phyloP scores from a whole-genome alignment of 768 basidiomycete species.

The Leccinum disarticulatum region DNA sequence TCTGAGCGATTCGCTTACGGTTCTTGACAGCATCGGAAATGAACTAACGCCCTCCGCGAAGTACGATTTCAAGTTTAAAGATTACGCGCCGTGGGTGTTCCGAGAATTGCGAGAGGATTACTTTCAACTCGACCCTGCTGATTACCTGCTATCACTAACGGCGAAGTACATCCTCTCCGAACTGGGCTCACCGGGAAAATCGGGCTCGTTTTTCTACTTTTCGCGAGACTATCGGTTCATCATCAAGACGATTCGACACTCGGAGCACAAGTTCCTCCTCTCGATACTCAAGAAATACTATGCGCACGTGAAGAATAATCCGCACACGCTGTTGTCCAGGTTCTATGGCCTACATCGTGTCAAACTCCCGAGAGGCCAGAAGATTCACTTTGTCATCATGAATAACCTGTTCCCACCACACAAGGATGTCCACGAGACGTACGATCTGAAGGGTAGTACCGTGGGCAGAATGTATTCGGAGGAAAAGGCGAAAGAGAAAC shows the following conservation, averaged over 20 bases:
- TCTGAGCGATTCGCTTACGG: not conserved
- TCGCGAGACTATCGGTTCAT: constrained; percentile 98
- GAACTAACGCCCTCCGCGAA: constrained; percentile 96
- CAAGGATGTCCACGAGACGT: constrained; percentile 96
- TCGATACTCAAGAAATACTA: constrained; percentile 83
- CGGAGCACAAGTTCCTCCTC: constrained; percentile 92
- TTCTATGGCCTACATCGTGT: constrained; percentile 98
- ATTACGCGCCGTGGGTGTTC: constrained; percentile 98
- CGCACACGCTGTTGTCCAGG: constrained; percentile 88
- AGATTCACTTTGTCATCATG: constrained; percentile 99
- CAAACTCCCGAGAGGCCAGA: constrained; percentile 88
- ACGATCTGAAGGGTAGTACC: constrained; percentile 94
- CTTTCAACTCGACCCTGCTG: constrained; percentile 95
- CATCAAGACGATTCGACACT: constrained; percentile 97
- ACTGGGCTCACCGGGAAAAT: constrained; percentile 96
- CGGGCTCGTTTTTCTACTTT: constrained; percentile 99
- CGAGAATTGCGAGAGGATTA: constrained; percentile 91
- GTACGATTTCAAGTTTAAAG: constrained; percentile 99
- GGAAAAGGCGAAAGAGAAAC: constrained; percentile 73
- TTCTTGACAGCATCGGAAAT: constrained; percentile 75
- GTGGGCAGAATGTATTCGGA: constrained; percentile 87
- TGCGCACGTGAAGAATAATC: constrained; percentile 82
- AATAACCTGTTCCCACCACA: constrained; percentile 99
- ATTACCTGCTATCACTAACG: constrained; percentile 95
- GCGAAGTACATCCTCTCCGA: constrained; percentile 98